Evolutionary conservation across 768 basidiomycete genomes (phyloP).

Genomic region (Trametes gibbosa): DNA sequence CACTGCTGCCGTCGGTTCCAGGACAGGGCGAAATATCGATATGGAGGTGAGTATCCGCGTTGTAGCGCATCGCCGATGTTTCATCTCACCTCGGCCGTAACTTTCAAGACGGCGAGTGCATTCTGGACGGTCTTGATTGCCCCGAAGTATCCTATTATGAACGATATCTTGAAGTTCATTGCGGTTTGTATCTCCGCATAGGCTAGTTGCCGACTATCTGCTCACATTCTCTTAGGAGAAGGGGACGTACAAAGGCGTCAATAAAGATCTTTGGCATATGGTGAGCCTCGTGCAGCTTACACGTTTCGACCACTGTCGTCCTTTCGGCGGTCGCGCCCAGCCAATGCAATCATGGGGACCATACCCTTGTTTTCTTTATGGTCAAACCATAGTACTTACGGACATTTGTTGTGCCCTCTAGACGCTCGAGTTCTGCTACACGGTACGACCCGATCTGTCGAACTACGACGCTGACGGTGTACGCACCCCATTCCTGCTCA

Average conservation of each 20-base stretch:
- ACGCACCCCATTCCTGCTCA: constrained; percentile 9
- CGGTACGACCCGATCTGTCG: constrained; percentile 54
- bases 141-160: constrained; percentile 64
- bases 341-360: not conserved
- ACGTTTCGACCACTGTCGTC: not conserved
- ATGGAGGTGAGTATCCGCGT: constrained; percentile 71
- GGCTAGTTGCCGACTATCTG: not conserved
- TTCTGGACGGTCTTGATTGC: constrained; percentile 74
- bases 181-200: constrained; percentile 39
- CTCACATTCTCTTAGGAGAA: constrained; percentile 33
- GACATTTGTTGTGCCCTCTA: constrained; percentile 26
- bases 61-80: too few relatives aligned
- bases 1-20: constrained; percentile 27
- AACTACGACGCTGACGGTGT: constrained; percentile 80
- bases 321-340: not conserved
- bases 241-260: constrained; percentile 69
- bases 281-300: constrained; percentile 36
- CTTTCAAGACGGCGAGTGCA: constrained; percentile 58
- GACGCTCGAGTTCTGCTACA: constrained; percentile 76
- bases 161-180: constrained; percentile 67
- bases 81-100: not conserved
- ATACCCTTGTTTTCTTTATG: not conserved
- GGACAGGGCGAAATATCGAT: constrained; percentile 73
- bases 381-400: too few relatives aligned
- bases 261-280: constrained; percentile 88